Evolutionary conservation across 2,329 filamentous ascomycete species (phyloP).

Genomic region (Elsinoe necatrix): DNA sequence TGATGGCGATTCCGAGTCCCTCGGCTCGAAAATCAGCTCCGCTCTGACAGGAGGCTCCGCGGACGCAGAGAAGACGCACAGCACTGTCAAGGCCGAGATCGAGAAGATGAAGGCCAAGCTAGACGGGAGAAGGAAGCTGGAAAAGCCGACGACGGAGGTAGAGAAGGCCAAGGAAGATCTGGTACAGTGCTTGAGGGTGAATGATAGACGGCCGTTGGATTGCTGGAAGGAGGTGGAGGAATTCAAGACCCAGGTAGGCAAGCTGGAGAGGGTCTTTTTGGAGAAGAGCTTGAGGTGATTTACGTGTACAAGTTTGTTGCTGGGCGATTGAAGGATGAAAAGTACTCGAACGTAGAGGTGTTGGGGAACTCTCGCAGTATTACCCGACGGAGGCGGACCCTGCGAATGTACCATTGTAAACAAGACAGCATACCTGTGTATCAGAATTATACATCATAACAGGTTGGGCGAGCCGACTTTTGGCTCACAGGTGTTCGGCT

Average conservation of each 20-base stretch:
- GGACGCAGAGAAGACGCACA: conserved; percentile 39
- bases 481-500: not conserved
- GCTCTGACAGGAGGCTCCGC: conserved; percentile 24
- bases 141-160: conserved; percentile 60
- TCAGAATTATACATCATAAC: not conserved
- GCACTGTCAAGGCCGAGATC: conserved; percentile 50
- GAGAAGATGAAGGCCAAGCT: conserved; percentile 45
- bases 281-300: conserved; percentile 59
- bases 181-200: conserved; percentile 68
- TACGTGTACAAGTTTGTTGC: not conserved
- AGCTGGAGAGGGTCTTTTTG: conserved; percentile 79
- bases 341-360: not conserved
- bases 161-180: conserved; percentile 68
- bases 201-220: conserved; percentile 82
- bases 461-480: not conserved
- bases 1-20: conserved; percentile 26
- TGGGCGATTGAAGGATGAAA: not conserved
- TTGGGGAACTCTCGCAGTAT: no score
- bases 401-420: not conserved
- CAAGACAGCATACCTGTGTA: not conserved
- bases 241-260: conserved; percentile 83
- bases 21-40: conserved; percentile 22
- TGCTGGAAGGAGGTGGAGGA: conserved; percentile 89
- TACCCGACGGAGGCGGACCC: not conserved
- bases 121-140: conserved; percentile 47